phyloP scores from a whole-genome alignment of 495 filamentous ascomycete genomes.

The Astrothelium subdiscretum region DNA sequence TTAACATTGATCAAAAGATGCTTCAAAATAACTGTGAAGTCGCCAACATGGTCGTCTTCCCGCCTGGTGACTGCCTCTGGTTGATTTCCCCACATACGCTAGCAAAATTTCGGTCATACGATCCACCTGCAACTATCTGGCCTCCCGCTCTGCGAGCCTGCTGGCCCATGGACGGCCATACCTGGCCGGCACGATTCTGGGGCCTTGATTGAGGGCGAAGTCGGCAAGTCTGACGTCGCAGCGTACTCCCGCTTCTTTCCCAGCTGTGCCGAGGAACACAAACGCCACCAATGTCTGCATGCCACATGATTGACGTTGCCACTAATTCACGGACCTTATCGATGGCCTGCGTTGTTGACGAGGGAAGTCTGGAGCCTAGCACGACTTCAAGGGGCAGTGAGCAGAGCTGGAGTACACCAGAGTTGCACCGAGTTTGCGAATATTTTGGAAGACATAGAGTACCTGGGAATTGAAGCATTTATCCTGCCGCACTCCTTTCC shows the following conservation, averaged over 20 bases:
- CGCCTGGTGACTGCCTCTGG: not conserved
- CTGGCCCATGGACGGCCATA: not conserved
- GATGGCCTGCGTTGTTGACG: not conserved
- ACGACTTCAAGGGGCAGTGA: too few relatives aligned
- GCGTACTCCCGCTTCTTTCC: not conserved
- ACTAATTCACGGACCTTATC: not conserved
- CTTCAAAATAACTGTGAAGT: not conserved
- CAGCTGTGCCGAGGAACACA: not conserved
- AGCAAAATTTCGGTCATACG: not conserved
- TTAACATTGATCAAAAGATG: not conserved
- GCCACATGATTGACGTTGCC: not conserved
- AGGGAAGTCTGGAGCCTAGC: not conserved
- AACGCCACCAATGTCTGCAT: not conserved
- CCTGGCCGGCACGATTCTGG: not conserved
- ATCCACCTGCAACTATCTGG: not conserved
- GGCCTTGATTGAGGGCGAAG: not conserved
- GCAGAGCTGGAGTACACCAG: too few relatives aligned
- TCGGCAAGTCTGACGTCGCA: not conserved
- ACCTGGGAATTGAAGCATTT: too few relatives aligned
- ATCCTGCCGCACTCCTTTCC: too few relatives aligned
- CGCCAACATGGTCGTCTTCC: not conserved
- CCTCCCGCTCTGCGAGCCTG: not conserved
- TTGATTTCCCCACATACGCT: not conserved
- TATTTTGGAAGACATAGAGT: too few relatives aligned
- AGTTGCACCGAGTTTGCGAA: too few relatives aligned